phyloP scores from a whole-genome alignment of 2,329 filamentous ascomycete species.

The Colletotrichum phormii region DNA sequence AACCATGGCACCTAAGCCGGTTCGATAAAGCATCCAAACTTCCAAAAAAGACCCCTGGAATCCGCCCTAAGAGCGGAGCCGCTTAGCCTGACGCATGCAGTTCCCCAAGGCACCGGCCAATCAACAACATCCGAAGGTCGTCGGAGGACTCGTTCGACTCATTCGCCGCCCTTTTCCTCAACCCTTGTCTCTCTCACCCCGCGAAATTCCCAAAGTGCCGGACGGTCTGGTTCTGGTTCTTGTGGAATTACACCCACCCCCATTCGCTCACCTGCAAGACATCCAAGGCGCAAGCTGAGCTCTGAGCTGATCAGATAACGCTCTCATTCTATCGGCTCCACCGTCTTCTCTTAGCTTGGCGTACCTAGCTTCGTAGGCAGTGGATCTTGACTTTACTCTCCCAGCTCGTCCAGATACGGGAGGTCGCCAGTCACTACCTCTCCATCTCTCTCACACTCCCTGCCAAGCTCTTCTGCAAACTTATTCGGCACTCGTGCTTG shows the following conservation, averaged over 20 bases:
- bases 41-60: slow-evolving; percentile 4
- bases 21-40: background rate
- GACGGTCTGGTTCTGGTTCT: no score
- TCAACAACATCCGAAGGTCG: slow-evolving; percentile 23
- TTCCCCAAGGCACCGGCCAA: slow-evolving; percentile 9
- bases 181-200: background rate
- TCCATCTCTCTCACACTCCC: background rate
- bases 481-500: background rate
- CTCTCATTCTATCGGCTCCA: background rate
- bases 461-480: background rate
- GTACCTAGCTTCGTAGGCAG: background rate
- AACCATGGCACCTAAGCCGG: background rate
- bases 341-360: background rate
- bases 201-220: background rate
- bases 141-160: slow-evolving; percentile 15
- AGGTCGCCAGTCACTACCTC: background rate
- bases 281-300: background rate
- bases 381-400: background rate
- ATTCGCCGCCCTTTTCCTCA: background rate
- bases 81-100: slow-evolving; percentile 6
- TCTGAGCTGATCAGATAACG: background rate
- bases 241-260: background rate
- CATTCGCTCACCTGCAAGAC: background rate
- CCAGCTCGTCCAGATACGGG: slow-evolving; percentile 6
- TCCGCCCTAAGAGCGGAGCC: slow-evolving; percentile 30